Evolutionary conservation across 345 rosid species (phyloP).

Genomic region (Citrus unshiu): DNA sequence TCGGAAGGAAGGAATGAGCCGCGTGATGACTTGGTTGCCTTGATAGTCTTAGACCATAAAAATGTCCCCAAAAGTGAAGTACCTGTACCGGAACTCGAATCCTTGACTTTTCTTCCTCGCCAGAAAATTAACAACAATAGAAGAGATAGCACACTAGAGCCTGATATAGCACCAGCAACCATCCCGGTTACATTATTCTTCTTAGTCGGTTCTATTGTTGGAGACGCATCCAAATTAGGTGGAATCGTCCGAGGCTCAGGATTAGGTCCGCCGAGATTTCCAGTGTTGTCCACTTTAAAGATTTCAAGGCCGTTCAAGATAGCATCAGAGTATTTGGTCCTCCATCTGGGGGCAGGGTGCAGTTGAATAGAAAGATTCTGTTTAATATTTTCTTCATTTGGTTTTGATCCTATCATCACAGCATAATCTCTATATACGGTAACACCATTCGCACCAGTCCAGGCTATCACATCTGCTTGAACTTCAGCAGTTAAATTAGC

Average conservation of each 20-base stretch:
- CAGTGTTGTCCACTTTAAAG: conserved; percentile 27
- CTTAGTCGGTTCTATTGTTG: background rate
- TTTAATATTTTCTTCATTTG: conserved; percentile 4
- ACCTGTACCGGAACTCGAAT: background rate
- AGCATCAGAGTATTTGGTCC: conserved; percentile 7
- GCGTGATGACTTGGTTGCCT: background rate
- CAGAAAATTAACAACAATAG: background rate
- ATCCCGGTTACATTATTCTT: background rate
- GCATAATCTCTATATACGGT: conserved; percentile 26
- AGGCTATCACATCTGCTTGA: conserved; percentile 9
- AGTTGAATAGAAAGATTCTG: conserved; percentile 30
- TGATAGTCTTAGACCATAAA: background rate
- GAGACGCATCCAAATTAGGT: background rate
- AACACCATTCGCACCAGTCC: conserved; percentile 13
- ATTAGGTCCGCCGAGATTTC: conserved; percentile 19
- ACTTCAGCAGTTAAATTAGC: conserved; percentile 15
- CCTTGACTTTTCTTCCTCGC: background rate
- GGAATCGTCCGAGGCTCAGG: conserved; percentile 14
- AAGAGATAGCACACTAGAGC: background rate
- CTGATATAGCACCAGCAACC: background rate
- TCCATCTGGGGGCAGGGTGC: conserved; percentile 8
- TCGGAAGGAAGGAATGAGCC: background rate
- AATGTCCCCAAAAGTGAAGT: background rate
- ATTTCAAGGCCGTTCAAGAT: conserved; percentile 60
- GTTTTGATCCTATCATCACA: conserved; percentile 4